These are phyloP conservation scores for Clitopilus hobsonii DNA, from an alignment of 768 basidiomycete genomes.

Conservation along the genomic window DNA sequence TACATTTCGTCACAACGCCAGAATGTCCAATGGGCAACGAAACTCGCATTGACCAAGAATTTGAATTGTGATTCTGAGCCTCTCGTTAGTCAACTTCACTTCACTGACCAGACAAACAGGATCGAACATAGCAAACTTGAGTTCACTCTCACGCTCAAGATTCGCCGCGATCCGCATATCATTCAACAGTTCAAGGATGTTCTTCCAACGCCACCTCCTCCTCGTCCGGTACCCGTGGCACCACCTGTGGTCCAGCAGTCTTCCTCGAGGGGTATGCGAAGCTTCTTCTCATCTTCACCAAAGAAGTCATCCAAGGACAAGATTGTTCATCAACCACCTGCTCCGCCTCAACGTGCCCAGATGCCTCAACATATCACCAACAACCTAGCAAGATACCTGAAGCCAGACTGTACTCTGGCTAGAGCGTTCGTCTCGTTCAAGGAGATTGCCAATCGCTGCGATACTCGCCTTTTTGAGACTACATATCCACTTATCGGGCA, in stretches of 20 bases:
- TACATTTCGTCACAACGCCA: slow-evolving; percentile 91
- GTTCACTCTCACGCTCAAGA: slow-evolving; percentile 86
- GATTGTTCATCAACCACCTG: slow-evolving; percentile 28
- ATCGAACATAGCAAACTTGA: slow-evolving; percentile 94
- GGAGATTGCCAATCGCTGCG: slow-evolving; percentile 78
- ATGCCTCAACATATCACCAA: slow-evolving; percentile 49
- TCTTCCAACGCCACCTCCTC: slow-evolving; percentile 40
- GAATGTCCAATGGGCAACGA: slow-evolving; percentile 58
- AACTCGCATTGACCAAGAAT: slow-evolving; percentile 78
- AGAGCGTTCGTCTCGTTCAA: slow-evolving; percentile 87
- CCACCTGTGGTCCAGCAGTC: slow-evolving; percentile 43
- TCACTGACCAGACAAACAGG: slow-evolving; percentile 28
- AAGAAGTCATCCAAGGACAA: slow-evolving; percentile 57
- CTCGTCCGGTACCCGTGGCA: slow-evolving; percentile 25
- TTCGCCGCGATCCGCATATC: slow-evolving; percentile 85
- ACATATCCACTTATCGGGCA: slow-evolving; percentile 80
- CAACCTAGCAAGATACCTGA: slow-evolving; percentile 79
- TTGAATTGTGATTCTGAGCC: slow-evolving; percentile 64
- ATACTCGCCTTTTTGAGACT: slow-evolving; percentile 81
- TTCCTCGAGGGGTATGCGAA: slow-evolving; percentile 63
- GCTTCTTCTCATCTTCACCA: slow-evolving; percentile 73
- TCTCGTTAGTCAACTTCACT: background rate
- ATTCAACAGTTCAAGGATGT: slow-evolving; percentile 70
- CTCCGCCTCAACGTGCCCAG: slow-evolving; percentile 32
- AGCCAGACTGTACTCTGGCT: slow-evolving; percentile 83